Conservation (phyloP, 495 filamentous ascomycete genomes). For the Halenospora varia region DNA sequence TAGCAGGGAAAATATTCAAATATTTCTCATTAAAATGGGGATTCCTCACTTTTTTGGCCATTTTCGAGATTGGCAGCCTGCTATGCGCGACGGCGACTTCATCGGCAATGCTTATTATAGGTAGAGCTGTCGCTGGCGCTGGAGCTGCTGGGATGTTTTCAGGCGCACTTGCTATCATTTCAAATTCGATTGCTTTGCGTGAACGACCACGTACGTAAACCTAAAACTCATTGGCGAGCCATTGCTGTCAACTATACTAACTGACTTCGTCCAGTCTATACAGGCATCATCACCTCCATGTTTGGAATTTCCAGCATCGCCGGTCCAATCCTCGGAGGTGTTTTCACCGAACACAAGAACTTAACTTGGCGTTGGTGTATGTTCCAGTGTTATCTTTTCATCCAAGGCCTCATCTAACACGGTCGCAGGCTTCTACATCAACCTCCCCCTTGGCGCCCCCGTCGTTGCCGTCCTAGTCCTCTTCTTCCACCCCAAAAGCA, state of each 20-base stretch:
- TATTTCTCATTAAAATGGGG: slow-evolving; percentile 40
- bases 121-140: slow-evolving; percentile 52
- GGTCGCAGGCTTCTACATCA: slow-evolving; percentile 56
- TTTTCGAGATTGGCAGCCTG: slow-evolving; percentile 51
- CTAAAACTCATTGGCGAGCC: not conserved
- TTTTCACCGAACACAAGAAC: slow-evolving; percentile 50
- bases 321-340: slow-evolving; percentile 55
- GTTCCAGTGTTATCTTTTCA: slow-evolving; percentile 42
- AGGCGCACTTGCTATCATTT: slow-evolving; percentile 23
- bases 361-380: slow-evolving; percentile 57
- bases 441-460: slow-evolving; percentile 53
- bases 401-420: slow-evolving; percentile 33
- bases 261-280: slow-evolving; percentile 39
- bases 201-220: slow-evolving; percentile 13
- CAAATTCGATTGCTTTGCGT: slow-evolving; percentile 5
- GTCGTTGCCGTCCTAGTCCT: slow-evolving; percentile 41
- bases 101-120: slow-evolving; percentile 50
- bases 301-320: slow-evolving; percentile 24
- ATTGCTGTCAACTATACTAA: slow-evolving; percentile 31
- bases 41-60: slow-evolving; percentile 25
- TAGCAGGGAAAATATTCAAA: slow-evolving; percentile 26
- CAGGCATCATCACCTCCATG: slow-evolving; percentile 35
- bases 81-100: slow-evolving; percentile 51
- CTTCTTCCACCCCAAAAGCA: slow-evolving; percentile 39
- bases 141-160: slow-evolving; percentile 42